Evolutionary conservation across 768 basidiomycete genomes (phyloP).

Genomic region (Phylloporus arenicola): DNA sequence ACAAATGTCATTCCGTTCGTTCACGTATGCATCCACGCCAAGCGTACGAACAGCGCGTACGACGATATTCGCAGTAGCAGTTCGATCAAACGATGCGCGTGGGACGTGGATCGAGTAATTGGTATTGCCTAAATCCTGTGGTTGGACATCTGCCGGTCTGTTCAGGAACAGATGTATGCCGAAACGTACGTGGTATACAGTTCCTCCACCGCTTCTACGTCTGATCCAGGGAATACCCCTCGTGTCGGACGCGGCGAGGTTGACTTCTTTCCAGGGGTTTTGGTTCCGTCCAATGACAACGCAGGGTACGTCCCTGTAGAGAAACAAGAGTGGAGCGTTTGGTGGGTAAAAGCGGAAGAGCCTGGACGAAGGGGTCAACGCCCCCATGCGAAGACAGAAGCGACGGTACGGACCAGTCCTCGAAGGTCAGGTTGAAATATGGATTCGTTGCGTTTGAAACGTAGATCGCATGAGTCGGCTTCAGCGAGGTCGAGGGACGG

Average conservation of each 20-base stretch:
- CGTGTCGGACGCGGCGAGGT: slow-evolving; percentile 51
- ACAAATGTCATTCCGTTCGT: slow-evolving; percentile 89
- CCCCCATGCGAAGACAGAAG: slow-evolving; percentile 24
- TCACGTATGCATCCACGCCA: slow-evolving; percentile 72
- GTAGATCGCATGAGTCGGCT: slow-evolving; percentile 50
- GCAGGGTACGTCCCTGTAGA: slow-evolving; percentile 86
- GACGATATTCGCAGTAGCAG: slow-evolving; percentile 71
- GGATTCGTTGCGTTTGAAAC: slow-evolving; percentile 76
- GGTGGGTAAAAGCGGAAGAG: slow-evolving; percentile 73
- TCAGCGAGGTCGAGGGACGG: slow-evolving; percentile 18
- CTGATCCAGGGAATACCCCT: slow-evolving; percentile 71
- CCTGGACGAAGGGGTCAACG: slow-evolving; percentile 38
- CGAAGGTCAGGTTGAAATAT: slow-evolving; percentile 84
- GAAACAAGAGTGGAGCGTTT: slow-evolving; percentile 65
- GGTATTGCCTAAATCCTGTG: slow-evolving; percentile 91
- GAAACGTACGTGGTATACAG: slow-evolving; percentile 85
- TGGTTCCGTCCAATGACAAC: slow-evolving; percentile 95
- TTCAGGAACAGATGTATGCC: background rate
- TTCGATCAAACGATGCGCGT: slow-evolving; percentile 71
- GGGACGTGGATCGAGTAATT: slow-evolving; percentile 95
- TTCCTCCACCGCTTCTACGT: slow-evolving; percentile 87
- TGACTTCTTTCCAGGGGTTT: slow-evolving; percentile 98
- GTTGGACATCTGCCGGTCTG: background rate
- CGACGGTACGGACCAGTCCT: slow-evolving; percentile 67
- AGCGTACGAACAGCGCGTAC: slow-evolving; percentile 70